phyloP scores from a whole-genome alignment of 192 early-diverging fungal genomes.

The Mortierella hygrophila region DNA sequence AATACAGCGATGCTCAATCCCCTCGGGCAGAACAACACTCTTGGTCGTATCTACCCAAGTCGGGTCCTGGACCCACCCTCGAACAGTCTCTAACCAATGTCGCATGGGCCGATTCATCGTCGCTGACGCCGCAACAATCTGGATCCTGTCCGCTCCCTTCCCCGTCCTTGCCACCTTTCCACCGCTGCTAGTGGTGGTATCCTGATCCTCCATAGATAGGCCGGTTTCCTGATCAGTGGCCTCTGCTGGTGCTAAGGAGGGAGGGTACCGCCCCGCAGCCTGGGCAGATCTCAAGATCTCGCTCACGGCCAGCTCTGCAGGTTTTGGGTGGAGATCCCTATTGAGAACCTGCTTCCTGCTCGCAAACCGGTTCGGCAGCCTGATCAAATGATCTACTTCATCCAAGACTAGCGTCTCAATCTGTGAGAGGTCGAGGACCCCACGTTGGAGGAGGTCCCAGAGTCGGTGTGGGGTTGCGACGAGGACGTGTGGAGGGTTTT shows the following conservation, averaged over 20 bases:
- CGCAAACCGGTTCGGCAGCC: constrained; percentile 65
- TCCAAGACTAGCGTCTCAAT: constrained; percentile 62
- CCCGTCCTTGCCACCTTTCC: not conserved
- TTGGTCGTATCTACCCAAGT: constrained; percentile 71
- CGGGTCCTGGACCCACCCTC: constrained; percentile 63
- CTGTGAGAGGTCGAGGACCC: constrained; percentile 36
- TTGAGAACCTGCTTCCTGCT: constrained; percentile 49
- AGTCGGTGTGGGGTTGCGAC: constrained; percentile 60
- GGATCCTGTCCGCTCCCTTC: constrained; percentile 43
- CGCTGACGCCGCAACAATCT: constrained; percentile 75
- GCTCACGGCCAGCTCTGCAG: constrained; percentile 56
- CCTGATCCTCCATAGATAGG: not conserved
- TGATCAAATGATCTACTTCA: constrained; percentile 68
- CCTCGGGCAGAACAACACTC: constrained; percentile 46
- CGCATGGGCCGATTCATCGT: constrained; percentile 78
- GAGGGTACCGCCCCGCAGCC: constrained; percentile 13
- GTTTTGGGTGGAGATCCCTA: constrained; percentile 58
- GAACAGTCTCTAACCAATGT: constrained; percentile 64
- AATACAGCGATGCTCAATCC: constrained; percentile 66
- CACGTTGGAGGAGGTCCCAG: constrained; percentile 41
- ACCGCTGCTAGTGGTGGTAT: not conserved
- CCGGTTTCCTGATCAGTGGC: too few species aligned
- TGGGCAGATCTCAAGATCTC: constrained; percentile 39
- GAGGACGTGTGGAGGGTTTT: constrained; percentile 46
- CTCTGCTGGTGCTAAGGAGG: too few species aligned